Conservation (phyloP, 2,329 filamentous ascomycete genomes). For the Aspergillus sp. region DNA sequence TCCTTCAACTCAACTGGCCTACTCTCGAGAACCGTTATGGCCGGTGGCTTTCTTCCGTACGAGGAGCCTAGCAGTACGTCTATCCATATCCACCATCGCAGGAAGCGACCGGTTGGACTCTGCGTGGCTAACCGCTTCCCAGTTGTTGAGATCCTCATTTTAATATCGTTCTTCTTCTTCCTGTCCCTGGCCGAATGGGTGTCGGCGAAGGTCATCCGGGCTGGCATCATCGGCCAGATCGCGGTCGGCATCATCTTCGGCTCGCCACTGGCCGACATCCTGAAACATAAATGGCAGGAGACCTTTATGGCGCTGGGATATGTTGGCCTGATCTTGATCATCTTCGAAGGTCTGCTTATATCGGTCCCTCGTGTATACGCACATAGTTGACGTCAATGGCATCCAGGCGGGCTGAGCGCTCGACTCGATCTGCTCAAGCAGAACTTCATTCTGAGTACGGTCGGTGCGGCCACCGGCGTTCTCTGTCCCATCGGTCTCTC, state of each 20-base stretch:
- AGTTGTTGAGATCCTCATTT: slow-evolving; percentile 30
- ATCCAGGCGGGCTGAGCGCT: slow-evolving; percentile 36
- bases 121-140: slow-evolving; percentile 4
- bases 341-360: slow-evolving; percentile 33
- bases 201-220: slow-evolving; percentile 29
- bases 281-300: slow-evolving; percentile 32
- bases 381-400: slow-evolving; percentile 3
- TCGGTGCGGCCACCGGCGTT: slow-evolving; percentile 38
- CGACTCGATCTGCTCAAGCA: slow-evolving; percentile 39
- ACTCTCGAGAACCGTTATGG: too few relatives aligned
- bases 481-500: slow-evolving; percentile 39
- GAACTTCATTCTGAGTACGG: slow-evolving; percentile 35
- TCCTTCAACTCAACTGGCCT: too few relatives aligned
- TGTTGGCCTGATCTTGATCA: slow-evolving; percentile 39
- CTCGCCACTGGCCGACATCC: slow-evolving; percentile 32
- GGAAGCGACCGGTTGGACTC: slow-evolving; percentile 1
- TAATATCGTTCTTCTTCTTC: slow-evolving; percentile 38
- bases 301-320: slow-evolving; percentile 39
- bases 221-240: slow-evolving; percentile 39
- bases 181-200: slow-evolving; percentile 31
- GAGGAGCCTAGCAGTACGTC: slow-evolving; percentile 29
- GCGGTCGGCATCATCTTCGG: slow-evolving; percentile 38
- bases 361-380: not conserved
- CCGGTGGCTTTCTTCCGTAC: slow-evolving; percentile 26
- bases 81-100: too few relatives aligned